Base-by-base conservation (phyloP, 148 eudicot species). In the Beta vulgaris region DNA sequence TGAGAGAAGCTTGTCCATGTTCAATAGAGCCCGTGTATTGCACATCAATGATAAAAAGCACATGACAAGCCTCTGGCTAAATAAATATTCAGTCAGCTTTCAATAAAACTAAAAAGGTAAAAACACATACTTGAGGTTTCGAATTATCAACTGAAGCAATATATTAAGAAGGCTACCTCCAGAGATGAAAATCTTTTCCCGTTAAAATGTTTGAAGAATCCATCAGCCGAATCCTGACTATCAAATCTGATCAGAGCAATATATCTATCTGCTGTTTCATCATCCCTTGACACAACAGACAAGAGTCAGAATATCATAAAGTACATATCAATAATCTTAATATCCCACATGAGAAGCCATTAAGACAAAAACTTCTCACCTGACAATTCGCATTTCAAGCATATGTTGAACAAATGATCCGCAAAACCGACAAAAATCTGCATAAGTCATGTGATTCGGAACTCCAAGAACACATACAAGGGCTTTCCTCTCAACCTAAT, bases 401-500 rank as follows among this genome's bases (percentile, higher is more conserved):
- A 95, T 90, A 80, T 89, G 91, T 69, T 88, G 96, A 59, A 95
- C 80, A 75, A 92, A 95, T 36, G 96, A 87, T 71, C 96, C 97
- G 76, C 92, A 92, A 81, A 95, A 92, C 82, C 83, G 98, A 79
- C 98, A 95, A 78, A 95, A 95, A 79, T 95, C 98, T 35, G 97
- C 93, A 81, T 95, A 95, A 48, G 98, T 95, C 97, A 92, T 95
- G 88, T 95, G 98, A 82, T 92, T 92, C 34, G 98, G 98, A 76
- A 92, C 98, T 64, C 92, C 93, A 65, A 92, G 87, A 71, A 95
- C 96, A 80, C 97, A 92, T 31, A 89, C 81, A 73, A 89, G 89
- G 81, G 98, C 85, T 51, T 83, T 88, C 65, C 98, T 89, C 29
- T 86, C 98, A 78, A 88, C 90, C 98, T 92, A 75, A 67, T 61